Percentiles rank a stretch among this genome's conserved stretches.
phyloP scores from a whole-genome alignment of 768 basidiomycete species.

The Suillus subluteus region DNA sequence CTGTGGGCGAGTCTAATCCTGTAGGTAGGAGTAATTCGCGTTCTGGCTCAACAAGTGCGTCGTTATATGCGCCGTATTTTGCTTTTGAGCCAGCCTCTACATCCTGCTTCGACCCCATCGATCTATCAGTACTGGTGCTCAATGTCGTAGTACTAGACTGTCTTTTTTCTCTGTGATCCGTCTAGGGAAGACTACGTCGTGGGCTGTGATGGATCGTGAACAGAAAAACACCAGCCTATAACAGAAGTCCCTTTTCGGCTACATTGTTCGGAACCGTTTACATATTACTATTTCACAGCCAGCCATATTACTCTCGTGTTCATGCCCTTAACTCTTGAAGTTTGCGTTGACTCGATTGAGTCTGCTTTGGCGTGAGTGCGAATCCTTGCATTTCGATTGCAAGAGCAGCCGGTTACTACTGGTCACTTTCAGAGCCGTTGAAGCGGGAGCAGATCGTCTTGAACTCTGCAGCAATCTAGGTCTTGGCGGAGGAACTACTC shows the following conservation, averaged over 20 bases:
- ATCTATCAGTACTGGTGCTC: background rate
- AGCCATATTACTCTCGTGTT: slow-evolving; percentile 26
- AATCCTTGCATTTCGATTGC: slow-evolving; percentile 13
- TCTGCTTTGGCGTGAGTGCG: slow-evolving; percentile 63
- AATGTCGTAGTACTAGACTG: background rate
- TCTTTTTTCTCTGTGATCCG: background rate
- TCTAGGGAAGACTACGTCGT: background rate
- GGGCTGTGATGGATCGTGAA: background rate
- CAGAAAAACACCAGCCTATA: no score
- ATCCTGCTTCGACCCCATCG: slow-evolving; percentile 2
- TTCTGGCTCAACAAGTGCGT: background rate
- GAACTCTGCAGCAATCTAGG: slow-evolving; percentile 75
- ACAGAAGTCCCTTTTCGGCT: background rate
- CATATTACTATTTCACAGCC: background rate
- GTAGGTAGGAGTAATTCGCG: slow-evolving; percentile 2
- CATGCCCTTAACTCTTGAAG: slow-evolving; percentile 40
- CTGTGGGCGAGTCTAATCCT: background rate
- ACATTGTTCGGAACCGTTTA: no score
- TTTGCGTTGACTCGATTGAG: slow-evolving; percentile 78
- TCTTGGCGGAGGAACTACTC: slow-evolving; percentile 81
- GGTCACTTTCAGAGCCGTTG: slow-evolving; percentile 55
- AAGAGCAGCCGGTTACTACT: background rate
- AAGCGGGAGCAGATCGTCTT: slow-evolving; percentile 74
- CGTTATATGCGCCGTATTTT: background rate
- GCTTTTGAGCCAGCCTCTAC: background rate